These are phyloP conservation scores for Sphagnum fallax DNA, from an alignment of 228 moss, liverwort and hornwort genomes.

Conservation along the genomic window DNA sequence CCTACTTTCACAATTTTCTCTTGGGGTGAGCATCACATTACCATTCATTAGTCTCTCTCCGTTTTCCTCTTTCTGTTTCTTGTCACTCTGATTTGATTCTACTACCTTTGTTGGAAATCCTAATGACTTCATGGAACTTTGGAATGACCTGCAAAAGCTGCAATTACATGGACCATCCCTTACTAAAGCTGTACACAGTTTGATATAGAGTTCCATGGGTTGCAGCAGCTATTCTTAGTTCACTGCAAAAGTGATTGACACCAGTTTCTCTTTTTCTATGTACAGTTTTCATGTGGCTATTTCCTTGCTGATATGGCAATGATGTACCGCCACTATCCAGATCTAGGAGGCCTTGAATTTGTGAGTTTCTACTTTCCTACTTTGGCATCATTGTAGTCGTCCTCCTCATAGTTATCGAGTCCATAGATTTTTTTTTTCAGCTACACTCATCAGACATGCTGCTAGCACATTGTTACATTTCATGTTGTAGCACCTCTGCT, in stretches of 20 bases:
- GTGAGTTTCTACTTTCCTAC: constrained; percentile 36
- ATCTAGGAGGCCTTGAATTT: constrained; percentile 75
- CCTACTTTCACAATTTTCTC: constrained; percentile 65
- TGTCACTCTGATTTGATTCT: neutral
- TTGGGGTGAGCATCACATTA: constrained; percentile 41
- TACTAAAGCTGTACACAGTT: neutral
- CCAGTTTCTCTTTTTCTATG: constrained; percentile 14
- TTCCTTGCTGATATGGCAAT: constrained; percentile 74
- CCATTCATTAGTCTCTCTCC: too few relatives aligned
- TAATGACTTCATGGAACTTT: too few relatives aligned
- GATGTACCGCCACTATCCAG: constrained; percentile 60
- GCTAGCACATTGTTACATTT: neutral
- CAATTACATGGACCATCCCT: neutral
- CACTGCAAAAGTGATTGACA: neutral
- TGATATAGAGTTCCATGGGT: neutral
- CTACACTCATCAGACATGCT: neutral
- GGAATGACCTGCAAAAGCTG: neutral
- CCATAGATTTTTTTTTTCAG: neutral
- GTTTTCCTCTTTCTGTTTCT: neutral
- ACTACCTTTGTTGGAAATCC: too few relatives aligned
- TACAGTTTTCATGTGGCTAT: constrained; percentile 92
- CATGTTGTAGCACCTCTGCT: neutral
- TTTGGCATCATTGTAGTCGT: neutral
- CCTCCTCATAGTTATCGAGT: neutral
- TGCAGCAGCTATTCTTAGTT: neutral